Evolutionary conservation across 2,329 filamentous ascomycete species (phyloP), one percentile per base, ranked within the genome.

Genomic region (Neophaeococcomyces aloes): DNA sequence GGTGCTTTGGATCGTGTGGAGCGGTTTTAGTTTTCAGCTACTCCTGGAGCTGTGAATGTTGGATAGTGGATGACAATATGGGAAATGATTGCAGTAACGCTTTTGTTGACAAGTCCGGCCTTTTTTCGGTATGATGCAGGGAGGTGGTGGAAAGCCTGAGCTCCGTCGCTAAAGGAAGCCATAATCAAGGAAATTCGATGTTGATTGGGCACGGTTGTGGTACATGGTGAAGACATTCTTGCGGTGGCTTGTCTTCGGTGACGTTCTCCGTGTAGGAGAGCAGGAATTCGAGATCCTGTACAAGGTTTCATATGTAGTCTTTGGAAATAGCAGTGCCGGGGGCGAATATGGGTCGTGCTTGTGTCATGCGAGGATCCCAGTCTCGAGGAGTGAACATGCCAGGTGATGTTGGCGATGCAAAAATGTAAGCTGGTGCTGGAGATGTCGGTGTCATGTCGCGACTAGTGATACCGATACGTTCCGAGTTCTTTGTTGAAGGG

Each of bases 401-500:
- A 8, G 39, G 39, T 14, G 39, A 34, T 14, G 11, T 14, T 15
- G 39, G 39, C 13, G 39, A 33, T 27, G 23, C 10, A 25, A 62
- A 66, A 33, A 62, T 59, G 52, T 72, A 74, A 46, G 63, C 62
- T 17, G 66, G 65, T 45, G 70, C 67, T 7, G 61, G 59, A 17
- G 62, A 25, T 47, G 61, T 46, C 48, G 50, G 33, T 39, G 33
- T 47, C 48, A 50, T 21, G 33, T 34, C 18, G 34, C 40, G 7
- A 54, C 56, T 34, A 56, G 54, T 31, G 52, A 51, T 51, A 44
- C 36, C 19, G 40, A 45, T 29, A 27, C 23, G 23, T 27, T 10
- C 23, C 30, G 54, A 47, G 39, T 47, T 46, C 14, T 53, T 47
- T 38, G 17, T 54, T 17, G 53, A 51, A 23, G 53, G 54, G 36